Percentiles rank a stretch among this genome's conserved stretches.
phyloP scores from a whole-genome alignment of 1,284 basidiomycete species.

The Earliella scabrosa region DNA sequence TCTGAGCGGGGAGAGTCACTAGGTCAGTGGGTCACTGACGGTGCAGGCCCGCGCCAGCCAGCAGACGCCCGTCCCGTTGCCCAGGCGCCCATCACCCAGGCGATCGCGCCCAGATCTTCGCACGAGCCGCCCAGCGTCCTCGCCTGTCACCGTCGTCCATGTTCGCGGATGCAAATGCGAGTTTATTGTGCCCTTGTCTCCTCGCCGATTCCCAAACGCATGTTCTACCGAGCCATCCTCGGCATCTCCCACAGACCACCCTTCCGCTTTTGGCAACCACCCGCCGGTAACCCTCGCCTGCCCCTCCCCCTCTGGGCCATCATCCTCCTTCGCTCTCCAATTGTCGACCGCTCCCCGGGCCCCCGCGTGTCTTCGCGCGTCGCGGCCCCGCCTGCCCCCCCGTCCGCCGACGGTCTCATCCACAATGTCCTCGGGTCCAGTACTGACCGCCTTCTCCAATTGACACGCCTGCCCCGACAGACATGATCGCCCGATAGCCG shows the following conservation, averaged over 20 bases:
- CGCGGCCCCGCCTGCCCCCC: not conserved
- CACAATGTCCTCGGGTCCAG: conserved; percentile 8
- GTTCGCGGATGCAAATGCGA: conserved; percentile 41
- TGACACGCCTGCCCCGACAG: conserved; percentile 7
- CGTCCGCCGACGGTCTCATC: conserved; percentile 2
- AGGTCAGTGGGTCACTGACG: too few relatives aligned
- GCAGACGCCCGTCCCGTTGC: not conserved
- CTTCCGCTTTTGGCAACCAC: too few relatives aligned
- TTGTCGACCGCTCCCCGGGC: not conserved
- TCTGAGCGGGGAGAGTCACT: too few relatives aligned
- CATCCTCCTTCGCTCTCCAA: not conserved
- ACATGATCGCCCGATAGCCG: conserved; percentile 21
- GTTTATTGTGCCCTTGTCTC: not conserved
- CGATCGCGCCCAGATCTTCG: conserved; percentile 31
- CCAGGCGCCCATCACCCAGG: not conserved
- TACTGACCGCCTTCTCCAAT: not conserved
- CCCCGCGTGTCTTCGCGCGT: not conserved
- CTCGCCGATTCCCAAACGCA: not conserved
- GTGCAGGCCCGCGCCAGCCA: too few relatives aligned
- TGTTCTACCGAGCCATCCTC: conserved; percentile 1
- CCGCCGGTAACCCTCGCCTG: conserved; percentile 7
- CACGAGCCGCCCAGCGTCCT: conserved; percentile 18
- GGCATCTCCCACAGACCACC: conserved; percentile 3
- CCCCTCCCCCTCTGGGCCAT: conserved; percentile 2
- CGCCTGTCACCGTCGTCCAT: conserved; percentile 17